Evolutionary conservation across 1,284 basidiomycete genomes (phyloP), one percentile per base, ranked within the genome.

Genomic region (Phellopilus nigrolimitatus): DNA sequence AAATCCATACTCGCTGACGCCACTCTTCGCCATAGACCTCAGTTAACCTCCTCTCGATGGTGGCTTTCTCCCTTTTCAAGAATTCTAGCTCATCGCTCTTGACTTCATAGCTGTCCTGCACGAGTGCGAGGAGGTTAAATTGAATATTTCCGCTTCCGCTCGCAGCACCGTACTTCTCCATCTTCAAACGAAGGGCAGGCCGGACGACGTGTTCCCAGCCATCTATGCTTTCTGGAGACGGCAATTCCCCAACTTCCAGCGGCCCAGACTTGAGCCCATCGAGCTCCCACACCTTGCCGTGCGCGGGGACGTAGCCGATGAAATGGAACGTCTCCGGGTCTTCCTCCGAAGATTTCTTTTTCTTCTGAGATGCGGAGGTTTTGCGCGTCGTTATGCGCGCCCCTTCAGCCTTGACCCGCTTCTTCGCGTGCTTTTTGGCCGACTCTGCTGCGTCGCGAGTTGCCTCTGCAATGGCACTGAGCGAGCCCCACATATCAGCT

Each of bases 261-360:
- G 80, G 79, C 0, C 76, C 79, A 3, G 71, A 70, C 55, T 75
- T 76, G 49, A 76, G 66, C 5, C 70, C 69, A 53, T 71, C 67
- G 45, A 83, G 72, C 61, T 83, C 80, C 79, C 79, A 83, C 8
- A 82, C 79, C 57, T 80, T 79, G 3, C 78, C 79, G 55, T 73
- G 67, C 0, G 74, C 73, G 4, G 80, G 79, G 22, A 82, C 76
- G 57, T 82, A 83, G 9, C 77, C 79, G 53, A 82, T 80, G 67
- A 80, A 83, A 60, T 83, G 80, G 63, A 75, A 83, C 0, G 69
- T 67, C 45, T 80, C 78, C 33, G 36, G 19, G 27, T 66, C 62
- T 21, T 67, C 64, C 15, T 33, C 38, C 8, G 27, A 6, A 3
- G 24, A 5, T 24, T 51, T 51, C 21, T 41, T 55, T 10, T 33